These are phyloP conservation scores for Colletotrichum sp. DNA, from an alignment of 2,329 filamentous ascomycete genomes.

Conservation along the genomic window DNA sequence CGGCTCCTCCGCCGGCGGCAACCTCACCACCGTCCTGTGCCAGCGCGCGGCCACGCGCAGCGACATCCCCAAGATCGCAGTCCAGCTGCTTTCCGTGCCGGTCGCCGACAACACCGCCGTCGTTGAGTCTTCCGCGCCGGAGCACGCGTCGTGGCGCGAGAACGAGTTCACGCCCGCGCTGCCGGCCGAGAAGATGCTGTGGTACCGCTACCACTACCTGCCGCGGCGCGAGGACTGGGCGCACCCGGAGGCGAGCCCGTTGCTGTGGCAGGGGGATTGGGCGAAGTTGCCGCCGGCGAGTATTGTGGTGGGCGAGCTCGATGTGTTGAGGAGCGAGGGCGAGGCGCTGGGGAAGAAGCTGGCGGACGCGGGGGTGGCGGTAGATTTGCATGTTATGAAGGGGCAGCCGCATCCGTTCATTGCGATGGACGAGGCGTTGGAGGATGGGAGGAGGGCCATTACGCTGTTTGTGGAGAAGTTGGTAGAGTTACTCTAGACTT, in stretches of 20 bases:
- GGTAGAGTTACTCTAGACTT: neutral
- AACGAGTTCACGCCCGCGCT: slow-evolving; percentile 58
- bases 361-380: slow-evolving; percentile 47
- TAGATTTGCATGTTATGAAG: slow-evolving; percentile 54
- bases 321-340: slow-evolving; percentile 61
- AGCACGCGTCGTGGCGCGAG: slow-evolving; percentile 51
- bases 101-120: slow-evolving; percentile 65
- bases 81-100: slow-evolving; percentile 62
- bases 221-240: slow-evolving; percentile 49
- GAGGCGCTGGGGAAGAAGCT: slow-evolving; percentile 56
- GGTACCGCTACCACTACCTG: slow-evolving; percentile 65
- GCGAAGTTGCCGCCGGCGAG: slow-evolving; percentile 52
- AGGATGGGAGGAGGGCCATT: slow-evolving; percentile 56
- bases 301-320: slow-evolving; percentile 59
- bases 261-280: slow-evolving; percentile 58
- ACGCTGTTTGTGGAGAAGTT: slow-evolving; percentile 40
- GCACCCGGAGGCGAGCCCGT: slow-evolving; percentile 58
- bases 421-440: slow-evolving; percentile 60
- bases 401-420: slow-evolving; percentile 65
- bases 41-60: slow-evolving; percentile 48
- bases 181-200: slow-evolving; percentile 62
- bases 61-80: slow-evolving; percentile 31
- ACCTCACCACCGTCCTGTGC: slow-evolving; percentile 57
- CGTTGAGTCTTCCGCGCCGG: slow-evolving; percentile 37
- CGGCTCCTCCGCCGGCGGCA: slow-evolving; percentile 52